These are phyloP conservation scores for Fusarium torreyae DNA, from an alignment of 2,329 filamentous ascomycete genomes.

Conservation along the genomic window DNA sequence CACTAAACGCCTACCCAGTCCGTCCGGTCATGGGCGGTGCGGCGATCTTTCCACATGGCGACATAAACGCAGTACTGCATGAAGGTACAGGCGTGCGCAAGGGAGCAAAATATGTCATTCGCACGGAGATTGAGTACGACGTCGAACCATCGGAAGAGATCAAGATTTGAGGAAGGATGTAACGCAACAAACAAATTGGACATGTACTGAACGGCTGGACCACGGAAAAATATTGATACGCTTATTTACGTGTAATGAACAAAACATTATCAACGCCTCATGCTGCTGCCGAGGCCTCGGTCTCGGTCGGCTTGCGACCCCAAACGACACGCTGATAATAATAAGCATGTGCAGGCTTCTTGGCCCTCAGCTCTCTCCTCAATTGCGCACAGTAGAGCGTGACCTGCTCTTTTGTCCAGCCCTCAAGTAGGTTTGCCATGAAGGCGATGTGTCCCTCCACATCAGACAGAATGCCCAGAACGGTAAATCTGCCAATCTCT, in stretches of 20 bases:
- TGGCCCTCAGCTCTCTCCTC: constrained; percentile 49
- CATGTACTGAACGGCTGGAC: constrained; percentile 23
- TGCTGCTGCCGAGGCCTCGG: constrained; percentile 1
- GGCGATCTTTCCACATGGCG: constrained; percentile 79
- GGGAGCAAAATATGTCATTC: constrained; percentile 77
- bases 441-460: constrained; percentile 54
- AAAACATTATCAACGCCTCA: constrained; percentile 8
- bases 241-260: constrained; percentile 31
- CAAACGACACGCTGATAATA: constrained; percentile 51
- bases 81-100: constrained; percentile 80
- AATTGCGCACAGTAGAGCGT: constrained; percentile 53
- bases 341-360: constrained; percentile 49
- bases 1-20: constrained; percentile 78
- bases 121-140: constrained; percentile 81
- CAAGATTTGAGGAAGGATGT: not conserved
- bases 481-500: constrained; percentile 48
- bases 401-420: constrained; percentile 55
- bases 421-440: constrained; percentile 54
- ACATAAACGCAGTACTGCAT: constrained; percentile 75
- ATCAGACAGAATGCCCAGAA: constrained; percentile 54
- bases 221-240: constrained; percentile 27
- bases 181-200: constrained; percentile 6
- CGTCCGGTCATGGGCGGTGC: constrained; percentile 78
- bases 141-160: constrained; percentile 58
- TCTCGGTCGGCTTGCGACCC: constrained; percentile 33